Conservation (phyloP, 2,329 filamentous ascomycete species). For the Lecanosticta acicola region DNA sequence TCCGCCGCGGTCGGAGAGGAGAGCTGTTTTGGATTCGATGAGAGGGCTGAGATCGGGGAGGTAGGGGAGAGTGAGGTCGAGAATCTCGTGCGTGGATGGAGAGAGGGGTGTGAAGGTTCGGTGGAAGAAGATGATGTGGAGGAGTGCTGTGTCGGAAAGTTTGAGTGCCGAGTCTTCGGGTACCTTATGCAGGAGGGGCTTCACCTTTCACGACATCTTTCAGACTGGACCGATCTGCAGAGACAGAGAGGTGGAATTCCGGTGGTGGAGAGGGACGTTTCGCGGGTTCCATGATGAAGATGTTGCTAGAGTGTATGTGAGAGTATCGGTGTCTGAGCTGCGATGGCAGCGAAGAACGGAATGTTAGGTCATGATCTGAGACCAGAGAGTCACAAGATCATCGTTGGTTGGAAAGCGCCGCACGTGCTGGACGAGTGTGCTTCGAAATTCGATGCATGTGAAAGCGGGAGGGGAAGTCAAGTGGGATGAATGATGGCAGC, state of each 20-base stretch:
- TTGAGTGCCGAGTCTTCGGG: not conserved
- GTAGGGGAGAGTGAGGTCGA: slow-evolving; percentile 83
- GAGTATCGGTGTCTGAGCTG: too few species aligned
- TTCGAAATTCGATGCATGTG: too few species aligned
- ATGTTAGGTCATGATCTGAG: too few species aligned
- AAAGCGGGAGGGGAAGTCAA: too few species aligned
- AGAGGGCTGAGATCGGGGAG: slow-evolving; percentile 86
- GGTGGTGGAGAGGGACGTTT: slow-evolving; percentile 43
- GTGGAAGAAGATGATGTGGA: slow-evolving; percentile 98
- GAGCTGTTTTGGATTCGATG: slow-evolving; percentile 79
- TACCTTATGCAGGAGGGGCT: not conserved
- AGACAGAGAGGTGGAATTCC: slow-evolving; percentile 90
- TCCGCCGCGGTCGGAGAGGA: slow-evolving; percentile 61
- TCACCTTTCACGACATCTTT: slow-evolving; percentile 84
- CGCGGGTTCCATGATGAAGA: not conserved
- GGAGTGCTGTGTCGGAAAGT: slow-evolving; percentile 38
- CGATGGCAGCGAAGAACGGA: too few species aligned
- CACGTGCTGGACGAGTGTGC: too few species aligned
- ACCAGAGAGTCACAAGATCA: too few species aligned
- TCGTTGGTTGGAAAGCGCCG: too few species aligned
- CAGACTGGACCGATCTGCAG: slow-evolving; percentile 82
- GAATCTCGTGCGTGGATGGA: slow-evolving; percentile 78
- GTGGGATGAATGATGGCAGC: too few species aligned
- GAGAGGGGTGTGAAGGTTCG: slow-evolving; percentile 86
- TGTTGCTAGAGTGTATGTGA: too few species aligned